phyloP scores from a whole-genome alignment of 176 grass and related monocot species.

The Poa pratensis region DNA sequence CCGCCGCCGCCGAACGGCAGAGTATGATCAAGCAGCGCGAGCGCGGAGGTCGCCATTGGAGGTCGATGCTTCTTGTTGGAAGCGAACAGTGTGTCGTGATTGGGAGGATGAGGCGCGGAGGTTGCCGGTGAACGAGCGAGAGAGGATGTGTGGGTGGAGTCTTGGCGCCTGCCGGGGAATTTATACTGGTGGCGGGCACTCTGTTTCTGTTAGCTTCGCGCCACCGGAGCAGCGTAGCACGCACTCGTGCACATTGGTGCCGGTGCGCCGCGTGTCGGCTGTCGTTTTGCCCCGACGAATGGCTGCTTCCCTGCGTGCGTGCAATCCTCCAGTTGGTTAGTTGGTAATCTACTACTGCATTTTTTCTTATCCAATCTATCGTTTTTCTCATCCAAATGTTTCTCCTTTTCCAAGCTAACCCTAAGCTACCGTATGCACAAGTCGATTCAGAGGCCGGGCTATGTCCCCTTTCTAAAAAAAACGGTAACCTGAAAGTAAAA shows the following conservation, averaged over 20 bases:
- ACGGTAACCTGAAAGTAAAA: no score
- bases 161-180: conserved; percentile 39
- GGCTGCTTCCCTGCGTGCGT: background rate
- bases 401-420: background rate
- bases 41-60: conserved; percentile 40
- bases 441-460: no score
- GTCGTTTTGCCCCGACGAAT: background rate
- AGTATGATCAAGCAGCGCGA: conserved; percentile 30
- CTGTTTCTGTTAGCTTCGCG: conserved; percentile 35
- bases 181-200: conserved; percentile 48
- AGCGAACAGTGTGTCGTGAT: background rate
- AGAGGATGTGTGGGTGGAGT: background rate
- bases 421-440: no score
- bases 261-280: conserved; percentile 47
- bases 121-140: background rate
- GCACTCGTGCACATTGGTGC: background rate
- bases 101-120: background rate
- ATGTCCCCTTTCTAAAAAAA: no score
- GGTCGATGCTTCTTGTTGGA: background rate
- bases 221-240: conserved; percentile 37
- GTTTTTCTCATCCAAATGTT: background rate
- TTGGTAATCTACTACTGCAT: background rate
- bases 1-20: background rate
- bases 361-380: background rate
- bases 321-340: conserved; percentile 1